Base-by-base conservation (phyloP, 805 yeast genomes). In the Suhomyces sp. region DNA sequence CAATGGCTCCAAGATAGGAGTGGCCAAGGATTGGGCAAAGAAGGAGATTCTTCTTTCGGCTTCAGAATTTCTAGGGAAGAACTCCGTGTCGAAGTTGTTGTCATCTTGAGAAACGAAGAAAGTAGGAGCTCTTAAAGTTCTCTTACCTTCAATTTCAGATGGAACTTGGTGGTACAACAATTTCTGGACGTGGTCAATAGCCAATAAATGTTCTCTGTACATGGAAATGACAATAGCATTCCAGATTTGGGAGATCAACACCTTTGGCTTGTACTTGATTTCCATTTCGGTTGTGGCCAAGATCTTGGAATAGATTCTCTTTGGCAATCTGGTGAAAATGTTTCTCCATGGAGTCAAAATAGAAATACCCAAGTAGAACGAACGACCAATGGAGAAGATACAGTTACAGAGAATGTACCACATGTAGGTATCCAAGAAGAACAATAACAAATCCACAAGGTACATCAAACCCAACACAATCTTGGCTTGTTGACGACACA, bases 331-430 rank as follows among this genome's bases (percentile, higher is more conserved):
- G 50, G 97, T 86, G 80, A 93, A 94, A 62, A 94, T 92, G 72
- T 96, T 94, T 84, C 98, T 89, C 99, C 99, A 94, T 57, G 99
- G 99, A 41, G 99, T 94, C 80, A 92, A 84, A 60, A 94, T 93
- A 44, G 99, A 94, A 64, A 94, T 92, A 87, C 99, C 99, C 73
- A 96, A 82, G 81, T 93, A 94, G 82, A 94, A 94, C 13, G 99
- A 94, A 70, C 97, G 89, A 63, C 97, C 97, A 65, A 94, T 90
- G 56, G 98, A 93, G 84, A 90, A 92, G 60, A 90, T 82, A 73
- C 96, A 87, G 83, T 93, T 94, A 71, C 88, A 86, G 63, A 94
- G 79, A 79, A 94, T 92, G 81, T 94, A 94, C 99, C 99, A 94
- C 87, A 94, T 82, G 73, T 90, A 94, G 55, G 99, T 90, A 87